Base-by-base conservation (phyloP, 371 early-diverging fungal genomes). In the Mycotypha africana region DNA sequence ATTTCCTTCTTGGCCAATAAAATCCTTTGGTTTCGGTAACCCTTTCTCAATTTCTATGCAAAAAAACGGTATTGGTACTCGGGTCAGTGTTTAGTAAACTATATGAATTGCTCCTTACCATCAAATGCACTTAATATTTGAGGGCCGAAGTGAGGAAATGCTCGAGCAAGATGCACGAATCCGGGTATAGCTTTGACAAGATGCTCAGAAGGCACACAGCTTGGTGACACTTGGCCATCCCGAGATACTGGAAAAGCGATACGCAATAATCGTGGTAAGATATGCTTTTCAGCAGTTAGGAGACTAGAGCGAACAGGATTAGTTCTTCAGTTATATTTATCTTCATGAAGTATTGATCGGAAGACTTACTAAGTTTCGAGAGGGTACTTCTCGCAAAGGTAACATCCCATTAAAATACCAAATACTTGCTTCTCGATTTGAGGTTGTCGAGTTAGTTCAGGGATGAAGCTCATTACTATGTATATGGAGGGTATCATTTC, bases 401-500 rank as follows among this genome's bases (percentile, higher is more conserved):
- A 51, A 26, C 75, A 70, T 2, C 65, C 71, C n/a, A 70, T 49
- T 4, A 68, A 47, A 7, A 70, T 66, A n/a, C 62, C 75, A 67
- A 74, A 74, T 12, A 74, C 65, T 42, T 70, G 69, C 30, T 74
- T 68, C 10, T 74, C 69, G 1, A 62, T 45, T 35, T 68, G 67
- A 0, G 66, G 76, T 11, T 76, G 70, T 41, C 69, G 51, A 6
- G 74, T 42, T 20, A 81, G 46, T 30, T 81, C 79, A 1, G 72
- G 66, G 12, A 79, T 48, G 36, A 77, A 78, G 22, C 67, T 70
- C n/a, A 73, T 32, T 5, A 74, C 73, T 17, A 74, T 73, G 41
- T 76, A 78, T 26, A 78, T 54, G 10, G 79, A 79, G 5, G 78
- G 76, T 20, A 81, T 66, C 3, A 73, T 56, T 2, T 74, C 67